Conservation (phyloP, 2,329 filamentous ascomycete species). For the Whalleya microplaca region DNA sequence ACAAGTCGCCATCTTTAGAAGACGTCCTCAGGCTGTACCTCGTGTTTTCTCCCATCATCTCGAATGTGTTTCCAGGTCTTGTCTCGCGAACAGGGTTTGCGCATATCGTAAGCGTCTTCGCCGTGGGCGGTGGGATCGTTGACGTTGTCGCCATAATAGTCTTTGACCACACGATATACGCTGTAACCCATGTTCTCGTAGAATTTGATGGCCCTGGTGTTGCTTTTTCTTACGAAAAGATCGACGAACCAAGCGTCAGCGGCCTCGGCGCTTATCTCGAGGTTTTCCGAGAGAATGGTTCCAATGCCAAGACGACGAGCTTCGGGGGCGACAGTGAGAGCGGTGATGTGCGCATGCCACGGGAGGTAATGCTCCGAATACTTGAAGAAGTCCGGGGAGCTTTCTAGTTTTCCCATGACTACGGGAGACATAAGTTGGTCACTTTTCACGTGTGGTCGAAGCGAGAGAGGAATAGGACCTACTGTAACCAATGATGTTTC, state of each 20-base stretch:
- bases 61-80: slow-evolving; percentile 75
- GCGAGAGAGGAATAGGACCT: slow-evolving; percentile 39
- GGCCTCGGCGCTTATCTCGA: slow-evolving; percentile 82
- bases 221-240: slow-evolving; percentile 88
- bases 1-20: slow-evolving; percentile 58
- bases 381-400: slow-evolving; percentile 74
- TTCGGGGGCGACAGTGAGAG: slow-evolving; percentile 86
- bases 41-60: slow-evolving; percentile 76
- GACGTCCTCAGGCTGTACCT: slow-evolving; percentile 82
- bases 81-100: slow-evolving; percentile 86
- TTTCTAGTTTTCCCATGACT: slow-evolving; percentile 98
- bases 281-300: slow-evolving; percentile 75
- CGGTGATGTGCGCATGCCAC: slow-evolving; percentile 99
- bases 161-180: slow-evolving; percentile 84
- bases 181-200: slow-evolving; percentile 93
- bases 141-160: slow-evolving; percentile 90
- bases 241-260: slow-evolving; percentile 94
- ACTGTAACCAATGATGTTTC: slow-evolving; percentile 96
- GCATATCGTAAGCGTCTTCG: slow-evolving; percentile 97
- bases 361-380: slow-evolving; percentile 90
- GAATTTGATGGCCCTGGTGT: slow-evolving; percentile 82
- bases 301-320: slow-evolving; percentile 87
- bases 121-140: slow-evolving; percentile 62
- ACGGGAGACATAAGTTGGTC: slow-evolving; percentile 24
- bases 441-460: neutral